phyloP scores from a whole-genome alignment of 2,329 filamentous ascomycete genomes.

The Colletotrichum costaricense region DNA sequence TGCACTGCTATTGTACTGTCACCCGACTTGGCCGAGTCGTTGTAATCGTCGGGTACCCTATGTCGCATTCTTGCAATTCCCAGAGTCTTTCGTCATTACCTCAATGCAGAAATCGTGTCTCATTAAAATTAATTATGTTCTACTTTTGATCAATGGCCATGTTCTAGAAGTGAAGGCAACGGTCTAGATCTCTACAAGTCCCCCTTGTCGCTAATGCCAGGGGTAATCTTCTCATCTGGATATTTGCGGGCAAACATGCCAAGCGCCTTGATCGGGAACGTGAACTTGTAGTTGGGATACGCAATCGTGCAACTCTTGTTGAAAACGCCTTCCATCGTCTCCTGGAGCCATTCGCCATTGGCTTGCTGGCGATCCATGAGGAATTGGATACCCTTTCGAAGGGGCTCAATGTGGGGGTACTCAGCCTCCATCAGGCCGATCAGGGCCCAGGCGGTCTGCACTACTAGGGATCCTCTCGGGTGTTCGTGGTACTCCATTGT shows the following conservation, averaged over 20 bases:
- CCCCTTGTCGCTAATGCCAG: slow-evolving; percentile 27
- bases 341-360: slow-evolving; percentile 95
- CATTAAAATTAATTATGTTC: slow-evolving; percentile 21
- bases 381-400: slow-evolving; percentile 80
- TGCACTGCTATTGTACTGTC: no score
- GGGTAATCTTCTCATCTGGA: slow-evolving; percentile 68
- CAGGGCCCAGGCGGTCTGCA: slow-evolving; percentile 93
- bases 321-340: slow-evolving; percentile 97
- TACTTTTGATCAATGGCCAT: neutral
- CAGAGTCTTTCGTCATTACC: neutral
- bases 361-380: slow-evolving; percentile 86
- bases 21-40: no score
- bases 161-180: neutral
- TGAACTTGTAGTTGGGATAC: slow-evolving; percentile 99
- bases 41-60: neutral
- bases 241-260: slow-evolving; percentile 86
- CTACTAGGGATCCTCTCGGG: slow-evolving; percentile 81
- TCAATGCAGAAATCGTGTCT: neutral
- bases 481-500: slow-evolving; percentile 81
- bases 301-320: slow-evolving; percentile 99
- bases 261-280: slow-evolving; percentile 92
- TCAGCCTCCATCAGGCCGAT: slow-evolving; percentile 85
- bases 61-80: neutral
- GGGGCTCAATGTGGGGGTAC: slow-evolving; percentile 79
- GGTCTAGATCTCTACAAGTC: neutral